Evolutionary conservation across 2,329 filamentous ascomycete species (phyloP).

Genomic region (Spiromastix sp.): DNA sequence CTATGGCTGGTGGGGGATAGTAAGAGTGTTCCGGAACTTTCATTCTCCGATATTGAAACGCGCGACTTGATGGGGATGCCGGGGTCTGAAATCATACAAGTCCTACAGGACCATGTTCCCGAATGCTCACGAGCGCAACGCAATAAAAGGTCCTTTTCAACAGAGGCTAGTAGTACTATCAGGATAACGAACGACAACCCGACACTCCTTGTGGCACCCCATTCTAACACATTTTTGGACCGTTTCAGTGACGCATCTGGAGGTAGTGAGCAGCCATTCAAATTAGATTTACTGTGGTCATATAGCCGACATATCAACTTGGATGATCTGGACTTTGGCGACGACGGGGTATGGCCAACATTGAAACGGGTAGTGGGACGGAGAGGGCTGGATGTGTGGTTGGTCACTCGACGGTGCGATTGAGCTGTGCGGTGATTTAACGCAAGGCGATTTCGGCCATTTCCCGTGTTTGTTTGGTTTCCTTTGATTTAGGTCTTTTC

Average conservation of each 20-base stretch:
- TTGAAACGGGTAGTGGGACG: constrained; percentile 37
- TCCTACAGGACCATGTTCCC: constrained; percentile 25
- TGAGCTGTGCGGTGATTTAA: too few species aligned
- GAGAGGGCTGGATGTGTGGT: constrained; percentile 41
- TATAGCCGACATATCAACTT: constrained; percentile 39
- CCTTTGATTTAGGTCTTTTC: too few species aligned
- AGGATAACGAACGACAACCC: constrained; percentile 13
- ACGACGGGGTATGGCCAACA: constrained; percentile 37
- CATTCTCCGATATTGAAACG: constrained; percentile 27
- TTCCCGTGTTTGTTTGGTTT: too few species aligned
- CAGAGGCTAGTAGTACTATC: not conserved
- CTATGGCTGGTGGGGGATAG: constrained; percentile 38
- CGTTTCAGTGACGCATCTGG: constrained; percentile 15
- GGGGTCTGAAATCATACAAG: constrained; percentile 29
- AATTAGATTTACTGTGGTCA: constrained; percentile 32
- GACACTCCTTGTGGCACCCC: constrained; percentile 36
- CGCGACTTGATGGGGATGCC: constrained; percentile 40
- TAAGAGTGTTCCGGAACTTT: constrained; percentile 16
- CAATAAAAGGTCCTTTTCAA: constrained; percentile 2
- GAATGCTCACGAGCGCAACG: constrained; percentile 15
- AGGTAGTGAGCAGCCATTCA: constrained; percentile 4
- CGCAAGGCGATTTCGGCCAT: too few species aligned
- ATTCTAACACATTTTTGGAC: constrained; percentile 34
- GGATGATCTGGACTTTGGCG: constrained; percentile 42
- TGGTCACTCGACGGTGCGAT: constrained; percentile 26